These are phyloP conservation scores for Xylaria flabelliformis DNA, from an alignment of 495 filamentous ascomycete species.

Conservation along the genomic window DNA sequence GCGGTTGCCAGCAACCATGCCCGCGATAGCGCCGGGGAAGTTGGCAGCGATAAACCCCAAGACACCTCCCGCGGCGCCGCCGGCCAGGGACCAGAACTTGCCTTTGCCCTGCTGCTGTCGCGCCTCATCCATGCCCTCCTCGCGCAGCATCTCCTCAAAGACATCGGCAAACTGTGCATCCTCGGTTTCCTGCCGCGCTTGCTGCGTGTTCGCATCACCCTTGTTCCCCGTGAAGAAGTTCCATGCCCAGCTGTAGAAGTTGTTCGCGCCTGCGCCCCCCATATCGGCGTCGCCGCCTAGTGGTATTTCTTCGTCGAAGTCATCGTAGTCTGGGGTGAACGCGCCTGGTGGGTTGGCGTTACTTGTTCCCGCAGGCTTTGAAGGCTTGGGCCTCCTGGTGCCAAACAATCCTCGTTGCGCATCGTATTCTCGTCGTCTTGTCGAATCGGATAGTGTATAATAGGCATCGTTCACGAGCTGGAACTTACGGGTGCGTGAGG, in stretches of 20 bases:
- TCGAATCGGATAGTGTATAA: conserved; percentile 85
- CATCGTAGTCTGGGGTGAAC: conserved; percentile 56
- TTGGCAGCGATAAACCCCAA: conserved; percentile 96
- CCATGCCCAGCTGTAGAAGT: conserved; percentile 56
- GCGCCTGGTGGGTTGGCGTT: conserved; percentile 33
- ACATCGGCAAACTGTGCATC: conserved; percentile 85
- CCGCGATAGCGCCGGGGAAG: conserved; percentile 85
- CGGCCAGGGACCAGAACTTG: conserved; percentile 85
- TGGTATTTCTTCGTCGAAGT: conserved; percentile 61
- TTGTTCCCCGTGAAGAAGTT: conserved; percentile 53
- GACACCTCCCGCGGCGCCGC: conserved; percentile 84
- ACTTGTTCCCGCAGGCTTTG: conserved; percentile 35
- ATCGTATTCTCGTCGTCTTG: conserved; percentile 89
- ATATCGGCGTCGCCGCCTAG: conserved; percentile 42
- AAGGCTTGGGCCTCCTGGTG: conserved; percentile 24
- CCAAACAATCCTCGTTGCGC: conserved; percentile 60
- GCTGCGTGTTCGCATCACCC: conserved; percentile 30
- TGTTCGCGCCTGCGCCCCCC: conserved; percentile 22
- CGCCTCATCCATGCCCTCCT: conserved; percentile 82
- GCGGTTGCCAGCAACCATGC: conserved; percentile 90
- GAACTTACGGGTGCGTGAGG: conserved; percentile 85
- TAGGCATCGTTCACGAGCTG: conserved; percentile 98
- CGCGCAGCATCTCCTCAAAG: conserved; percentile 97
- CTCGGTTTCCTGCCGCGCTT: conserved; percentile 52
- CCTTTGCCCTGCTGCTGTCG: conserved; percentile 58